These are phyloP conservation scores for Phytopythium sindhum DNA, from an alignment of 352 stramenopile species.

Conservation along the genomic window DNA sequence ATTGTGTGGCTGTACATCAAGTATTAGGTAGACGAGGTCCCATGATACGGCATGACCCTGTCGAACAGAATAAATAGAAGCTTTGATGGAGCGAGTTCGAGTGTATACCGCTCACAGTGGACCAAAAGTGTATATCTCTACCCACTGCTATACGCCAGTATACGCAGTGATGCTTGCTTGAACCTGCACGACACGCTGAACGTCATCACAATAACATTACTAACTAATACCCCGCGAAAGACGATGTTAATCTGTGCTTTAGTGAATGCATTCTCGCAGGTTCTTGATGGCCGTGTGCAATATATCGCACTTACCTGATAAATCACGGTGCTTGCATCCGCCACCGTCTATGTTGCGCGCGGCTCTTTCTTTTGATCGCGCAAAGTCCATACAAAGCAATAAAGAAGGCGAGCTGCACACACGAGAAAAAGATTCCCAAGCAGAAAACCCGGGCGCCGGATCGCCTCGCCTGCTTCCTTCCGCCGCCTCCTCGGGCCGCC, in stretches of 20 bases:
- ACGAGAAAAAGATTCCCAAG: slow-evolving; percentile 7
- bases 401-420: no score
- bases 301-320: not conserved
- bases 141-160: no score
- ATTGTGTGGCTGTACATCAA: slow-evolving; percentile 2
- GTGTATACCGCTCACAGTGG: not conserved
- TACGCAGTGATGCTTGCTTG: no score
- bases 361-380: not conserved
- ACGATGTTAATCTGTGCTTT: not conserved
- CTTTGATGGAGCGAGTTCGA: not conserved
- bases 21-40: not conserved
- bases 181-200: not conserved
- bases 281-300: not conserved
- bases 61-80: slow-evolving; percentile 7
- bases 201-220: not conserved
- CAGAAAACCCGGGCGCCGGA: slow-evolving; percentile 9
- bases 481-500: not conserved
- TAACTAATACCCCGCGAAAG: not conserved
- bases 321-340: not conserved
- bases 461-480: not conserved
- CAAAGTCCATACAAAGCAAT: not conserved
- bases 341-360: not conserved
- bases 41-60: slow-evolving; percentile 4
- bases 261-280: not conserved
- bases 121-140: no score